phyloP scores from a whole-genome alignment of 2,329 filamentous ascomycete genomes.

The Fusarium torulosum region DNA sequence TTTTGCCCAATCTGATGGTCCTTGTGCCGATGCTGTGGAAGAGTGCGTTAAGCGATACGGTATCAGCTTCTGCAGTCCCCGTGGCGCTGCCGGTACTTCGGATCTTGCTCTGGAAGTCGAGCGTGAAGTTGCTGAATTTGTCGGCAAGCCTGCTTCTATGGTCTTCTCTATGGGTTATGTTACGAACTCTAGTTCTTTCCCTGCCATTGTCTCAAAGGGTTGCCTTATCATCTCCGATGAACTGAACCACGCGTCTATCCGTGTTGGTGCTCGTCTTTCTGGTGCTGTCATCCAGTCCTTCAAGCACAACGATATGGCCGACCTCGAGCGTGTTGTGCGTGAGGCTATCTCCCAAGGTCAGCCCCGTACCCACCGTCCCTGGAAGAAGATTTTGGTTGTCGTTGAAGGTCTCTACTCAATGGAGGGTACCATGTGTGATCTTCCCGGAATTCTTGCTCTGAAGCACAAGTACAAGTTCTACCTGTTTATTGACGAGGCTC shows the following conservation, averaged over 20 bases:
- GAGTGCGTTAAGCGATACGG: slow-evolving; percentile 87
- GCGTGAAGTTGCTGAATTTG: slow-evolving; percentile 87
- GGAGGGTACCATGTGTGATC: slow-evolving; percentile 98
- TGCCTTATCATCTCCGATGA: slow-evolving; percentile 97
- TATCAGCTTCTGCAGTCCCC: slow-evolving; percentile 83
- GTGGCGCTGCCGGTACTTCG: slow-evolving; percentile 85
- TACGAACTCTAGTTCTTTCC: slow-evolving; percentile 94
- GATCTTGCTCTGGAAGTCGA: slow-evolving; percentile 93
- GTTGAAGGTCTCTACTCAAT: slow-evolving; percentile 99
- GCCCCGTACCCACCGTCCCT: slow-evolving; percentile 96
- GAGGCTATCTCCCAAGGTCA: slow-evolving; percentile 97
- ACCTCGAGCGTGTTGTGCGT: slow-evolving; percentile 86
- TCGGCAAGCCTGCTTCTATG: slow-evolving; percentile 94
- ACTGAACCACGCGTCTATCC: slow-evolving; percentile 97
- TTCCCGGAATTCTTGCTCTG: slow-evolving; percentile 87
- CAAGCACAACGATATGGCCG: slow-evolving; percentile 95
- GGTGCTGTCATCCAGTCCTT: slow-evolving; percentile 96
- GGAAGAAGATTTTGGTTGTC: slow-evolving; percentile 98
- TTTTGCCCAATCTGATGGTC: slow-evolving; percentile 96
- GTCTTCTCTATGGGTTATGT: slow-evolving; percentile 99
- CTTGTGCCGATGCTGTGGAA: slow-evolving; percentile 94
- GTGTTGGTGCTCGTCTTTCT: slow-evolving; percentile 92
- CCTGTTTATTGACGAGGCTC: slow-evolving; percentile 95
- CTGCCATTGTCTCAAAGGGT: slow-evolving; percentile 90
- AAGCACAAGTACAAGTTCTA: slow-evolving; percentile 98